Evolutionary conservation across 1,284 basidiomycete genomes (phyloP).

Genomic region (Salmacisia buchloeana): DNA sequence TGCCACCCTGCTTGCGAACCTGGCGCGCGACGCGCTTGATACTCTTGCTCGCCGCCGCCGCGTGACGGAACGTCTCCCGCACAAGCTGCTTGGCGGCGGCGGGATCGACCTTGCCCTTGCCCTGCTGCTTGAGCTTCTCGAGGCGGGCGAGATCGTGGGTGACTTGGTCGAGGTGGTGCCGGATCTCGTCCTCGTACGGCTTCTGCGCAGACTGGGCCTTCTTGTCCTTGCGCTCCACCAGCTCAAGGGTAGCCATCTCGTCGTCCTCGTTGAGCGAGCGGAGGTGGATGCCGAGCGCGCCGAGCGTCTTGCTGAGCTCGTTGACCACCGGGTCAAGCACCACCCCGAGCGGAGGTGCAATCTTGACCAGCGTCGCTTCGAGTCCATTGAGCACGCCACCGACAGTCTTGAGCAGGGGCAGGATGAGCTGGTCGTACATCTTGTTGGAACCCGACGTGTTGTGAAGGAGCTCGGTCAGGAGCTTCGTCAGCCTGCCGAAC

Average conservation of each 20-base stretch:
- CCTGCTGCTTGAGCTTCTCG: not conserved
- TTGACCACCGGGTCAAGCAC: not conserved
- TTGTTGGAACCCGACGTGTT: not conserved
- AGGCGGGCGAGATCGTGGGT: not conserved
- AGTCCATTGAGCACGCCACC: not conserved
- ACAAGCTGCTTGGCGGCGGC: not conserved
- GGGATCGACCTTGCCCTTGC: not conserved
- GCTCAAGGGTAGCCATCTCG: not conserved
- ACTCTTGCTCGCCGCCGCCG: not conserved
- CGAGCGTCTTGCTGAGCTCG: not conserved
- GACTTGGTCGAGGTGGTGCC: not conserved
- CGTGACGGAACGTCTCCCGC: not conserved
- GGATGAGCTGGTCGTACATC: not conserved
- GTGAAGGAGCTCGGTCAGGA: not conserved
- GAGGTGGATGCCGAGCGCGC: not conserved
- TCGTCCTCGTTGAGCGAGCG: not conserved
- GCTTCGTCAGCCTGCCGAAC: not conserved
- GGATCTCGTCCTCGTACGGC: not conserved
- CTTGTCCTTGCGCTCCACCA: not conserved
- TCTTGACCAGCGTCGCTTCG: not conserved
- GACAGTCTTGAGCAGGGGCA: not conserved
- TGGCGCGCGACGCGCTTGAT: not conserved
- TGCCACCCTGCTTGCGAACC: not conserved
- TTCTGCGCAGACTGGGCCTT: not conserved
- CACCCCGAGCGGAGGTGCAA: not conserved